These are phyloP conservation scores for Taiwanofungus camphoratus DNA, from an alignment of 1,284 basidiomycete genomes.

Conservation along the genomic window DNA sequence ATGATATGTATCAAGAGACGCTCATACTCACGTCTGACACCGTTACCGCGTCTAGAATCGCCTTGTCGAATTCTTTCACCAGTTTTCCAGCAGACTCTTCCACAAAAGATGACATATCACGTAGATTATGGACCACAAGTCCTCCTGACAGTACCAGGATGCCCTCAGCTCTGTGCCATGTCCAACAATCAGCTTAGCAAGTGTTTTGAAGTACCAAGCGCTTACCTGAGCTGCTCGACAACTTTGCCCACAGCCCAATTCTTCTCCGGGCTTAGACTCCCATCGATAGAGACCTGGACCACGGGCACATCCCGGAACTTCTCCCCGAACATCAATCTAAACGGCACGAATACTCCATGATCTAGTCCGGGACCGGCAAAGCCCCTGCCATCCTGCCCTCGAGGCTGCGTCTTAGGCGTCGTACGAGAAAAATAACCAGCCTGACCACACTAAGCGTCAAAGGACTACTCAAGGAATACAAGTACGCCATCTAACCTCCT, in stretches of 20 bases:
- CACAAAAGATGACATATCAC: conserved; percentile 47
- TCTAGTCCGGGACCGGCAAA: conserved; percentile 55
- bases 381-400: conserved; percentile 67
- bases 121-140: conserved; percentile 61
- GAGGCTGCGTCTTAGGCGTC: conserved; percentile 42
- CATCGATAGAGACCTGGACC: conserved; percentile 67
- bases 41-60: conserved; percentile 50
- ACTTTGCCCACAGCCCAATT: conserved; percentile 67
- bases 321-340: conserved; percentile 72
- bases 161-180: conserved; percentile 44
- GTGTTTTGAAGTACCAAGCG: conserved; percentile 5
- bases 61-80: conserved; percentile 54
- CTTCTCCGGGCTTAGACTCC: conserved; percentile 49
- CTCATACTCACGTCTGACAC: conserved; percentile 41
- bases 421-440: conserved; percentile 53
- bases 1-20: conserved; percentile 11
- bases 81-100: conserved; percentile 41
- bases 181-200: conserved; percentile 3
- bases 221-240: conserved; percentile 49
- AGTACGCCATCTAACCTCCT: conserved; percentile 35
- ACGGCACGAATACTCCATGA: conserved; percentile 74
- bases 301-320: conserved; percentile 54
- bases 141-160: conserved; percentile 70
- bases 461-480: conserved; percentile 1
- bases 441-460: conserved; percentile 24